Evolutionary conservation across 2,329 filamentous ascomycete genomes (phyloP).

Genomic region (Fusarium agapanthi): DNA sequence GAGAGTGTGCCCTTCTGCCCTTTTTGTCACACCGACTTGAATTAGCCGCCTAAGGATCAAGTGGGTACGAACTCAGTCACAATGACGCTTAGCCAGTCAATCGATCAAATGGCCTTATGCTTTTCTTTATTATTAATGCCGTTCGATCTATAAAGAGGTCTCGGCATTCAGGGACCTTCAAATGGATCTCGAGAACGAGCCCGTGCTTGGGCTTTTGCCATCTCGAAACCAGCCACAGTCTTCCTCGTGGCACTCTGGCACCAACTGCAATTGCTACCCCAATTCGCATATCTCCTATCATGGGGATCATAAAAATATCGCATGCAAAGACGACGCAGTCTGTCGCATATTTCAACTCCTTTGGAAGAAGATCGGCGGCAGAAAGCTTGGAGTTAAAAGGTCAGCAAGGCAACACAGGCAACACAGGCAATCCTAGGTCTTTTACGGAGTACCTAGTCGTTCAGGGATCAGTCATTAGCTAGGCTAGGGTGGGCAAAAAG

Average conservation of each 20-base stretch:
- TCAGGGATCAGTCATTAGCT: neutral
- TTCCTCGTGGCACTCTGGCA: neutral
- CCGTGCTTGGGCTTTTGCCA: neutral
- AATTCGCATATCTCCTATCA: neutral
- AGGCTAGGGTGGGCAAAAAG: neutral
- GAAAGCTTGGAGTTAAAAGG: neutral
- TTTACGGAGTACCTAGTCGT: neutral
- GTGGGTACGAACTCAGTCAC: neutral
- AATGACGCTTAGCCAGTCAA: neutral
- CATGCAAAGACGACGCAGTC: neutral
- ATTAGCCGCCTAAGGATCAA: neutral
- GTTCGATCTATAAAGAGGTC: neutral
- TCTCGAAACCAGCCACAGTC: neutral
- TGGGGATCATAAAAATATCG: neutral
- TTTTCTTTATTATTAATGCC: neutral
- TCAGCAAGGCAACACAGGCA: neutral
- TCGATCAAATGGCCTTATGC: neutral
- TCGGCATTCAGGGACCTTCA: neutral
- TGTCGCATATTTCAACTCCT: neutral
- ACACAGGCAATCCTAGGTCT: neutral
- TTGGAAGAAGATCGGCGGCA: neutral
- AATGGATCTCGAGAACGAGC: neutral
- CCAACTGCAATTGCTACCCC: neutral
- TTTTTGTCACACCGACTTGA: slow-evolving; percentile 13
- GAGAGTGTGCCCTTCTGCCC: neutral